Evolutionary conservation across 352 stramenopile species (phyloP), one percentile per base, ranked within the genome.

Genomic region (Pythium aquatile): DNA sequence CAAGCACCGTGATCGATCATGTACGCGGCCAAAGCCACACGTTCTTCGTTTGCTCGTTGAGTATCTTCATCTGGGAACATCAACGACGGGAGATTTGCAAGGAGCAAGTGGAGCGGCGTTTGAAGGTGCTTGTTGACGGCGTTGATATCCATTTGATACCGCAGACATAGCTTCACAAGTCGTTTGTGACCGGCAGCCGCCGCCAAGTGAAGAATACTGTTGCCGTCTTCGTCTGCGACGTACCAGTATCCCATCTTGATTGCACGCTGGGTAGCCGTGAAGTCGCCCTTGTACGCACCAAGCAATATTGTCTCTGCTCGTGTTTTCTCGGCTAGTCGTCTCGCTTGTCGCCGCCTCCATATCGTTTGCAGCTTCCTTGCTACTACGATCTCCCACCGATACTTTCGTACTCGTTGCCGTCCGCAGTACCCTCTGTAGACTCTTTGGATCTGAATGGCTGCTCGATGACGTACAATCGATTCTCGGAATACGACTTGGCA

Each of bases 1-100:
- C 85, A 93, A 8, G 83, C 87, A 3, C 83, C 86, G 52, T 96
- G 85, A 52, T 91, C 77, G n/a, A 96, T 90, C 84, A 96, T 90
- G 47, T 96, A 96, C 29, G 77, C 78, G 1, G 71, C 77, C 10
- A 94, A 49, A 4, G 70, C 76, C 3, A 92, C 65, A 14, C 82
- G 78, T 5, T 89, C 77, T 1, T 73, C 53, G 29, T 66, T 59
- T 3, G 52, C 44, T 32, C 55, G 37, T n/a, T 57, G 54, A 0
- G 46, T 62, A 7, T 72, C 59, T 28, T 55, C 55, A n/a, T 69
- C 63, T 32, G 62, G 35, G 68, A 24, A 28, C 44, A 13, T 44
- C 37, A 42, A 44, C 0, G 68, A 32, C 24, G 75, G 63, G 3
- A 89, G 70, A 37, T 90, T 90, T 13, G 87, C 74, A 16, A 94